Percentiles rank a stretch among this genome's conserved stretches.
Evolutionary conservation across 2,329 filamentous ascomycete genomes (phyloP).

Genomic region (Truncatella angustata): DNA sequence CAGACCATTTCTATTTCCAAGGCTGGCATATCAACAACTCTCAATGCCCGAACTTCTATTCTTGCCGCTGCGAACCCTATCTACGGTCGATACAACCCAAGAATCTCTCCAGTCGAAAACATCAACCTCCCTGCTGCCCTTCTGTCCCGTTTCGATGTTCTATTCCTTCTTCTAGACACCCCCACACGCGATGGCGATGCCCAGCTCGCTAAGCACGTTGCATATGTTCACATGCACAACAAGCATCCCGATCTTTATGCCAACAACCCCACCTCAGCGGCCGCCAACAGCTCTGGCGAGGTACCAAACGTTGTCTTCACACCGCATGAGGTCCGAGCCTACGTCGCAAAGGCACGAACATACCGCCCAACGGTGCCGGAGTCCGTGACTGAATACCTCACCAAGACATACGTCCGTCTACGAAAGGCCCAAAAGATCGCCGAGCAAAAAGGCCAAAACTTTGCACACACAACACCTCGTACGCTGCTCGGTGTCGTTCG

Average conservation of each 20-base stretch:
- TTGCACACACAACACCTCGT: constrained; percentile 90
- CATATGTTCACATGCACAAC: constrained; percentile 96
- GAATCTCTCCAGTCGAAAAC: constrained; percentile 95
- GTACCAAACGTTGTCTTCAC: constrained; percentile 70
- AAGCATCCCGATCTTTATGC: constrained; percentile 74
- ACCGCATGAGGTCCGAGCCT: constrained; percentile 91
- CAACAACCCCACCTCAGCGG: constrained; percentile 40
- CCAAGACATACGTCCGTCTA: constrained; percentile 93
- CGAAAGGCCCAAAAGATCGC: constrained; percentile 89
- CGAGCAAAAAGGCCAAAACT: constrained; percentile 87
- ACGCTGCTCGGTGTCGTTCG: constrained; percentile 91
- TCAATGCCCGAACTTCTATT: constrained; percentile 95
- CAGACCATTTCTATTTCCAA: constrained; percentile 85
- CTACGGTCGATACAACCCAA: constrained; percentile 97
- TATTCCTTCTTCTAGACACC: constrained; percentile 95
- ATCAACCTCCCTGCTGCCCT: constrained; percentile 98
- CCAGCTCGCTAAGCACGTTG: constrained; percentile 91
- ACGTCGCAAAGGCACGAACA: constrained; percentile 87
- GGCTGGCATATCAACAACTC: constrained; percentile 67
- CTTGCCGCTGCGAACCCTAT: constrained; percentile 95
- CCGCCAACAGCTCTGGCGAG: constrained; percentile 25
- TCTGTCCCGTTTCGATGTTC: constrained; percentile 92
- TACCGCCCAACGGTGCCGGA: constrained; percentile 85
- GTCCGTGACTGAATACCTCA: constrained; percentile 89
- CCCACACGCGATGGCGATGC: constrained; percentile 87